phyloP scores from a whole-genome alignment of 164 flowering plant genomes.

The Liriodendron chinense region DNA sequence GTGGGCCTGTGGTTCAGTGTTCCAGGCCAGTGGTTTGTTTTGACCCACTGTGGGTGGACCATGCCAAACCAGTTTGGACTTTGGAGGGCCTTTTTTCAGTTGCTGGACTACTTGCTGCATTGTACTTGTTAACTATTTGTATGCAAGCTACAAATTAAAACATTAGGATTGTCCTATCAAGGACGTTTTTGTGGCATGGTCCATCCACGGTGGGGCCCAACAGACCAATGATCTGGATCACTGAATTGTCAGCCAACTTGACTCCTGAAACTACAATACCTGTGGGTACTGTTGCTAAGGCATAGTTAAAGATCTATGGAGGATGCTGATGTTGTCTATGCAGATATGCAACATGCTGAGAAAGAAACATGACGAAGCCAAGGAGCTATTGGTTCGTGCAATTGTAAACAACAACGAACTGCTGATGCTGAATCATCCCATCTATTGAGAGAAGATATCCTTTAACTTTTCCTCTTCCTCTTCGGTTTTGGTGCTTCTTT shows the following conservation, averaged over 20 bases:
- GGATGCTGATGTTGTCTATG: slow-evolving; percentile 14
- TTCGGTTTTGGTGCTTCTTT: not conserved
- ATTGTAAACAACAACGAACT: slow-evolving; percentile 79
- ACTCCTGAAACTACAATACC: not conserved
- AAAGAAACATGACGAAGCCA: slow-evolving; percentile 92
- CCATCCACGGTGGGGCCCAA: not conserved
- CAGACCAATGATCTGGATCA: not conserved
- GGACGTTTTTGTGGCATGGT: not conserved
- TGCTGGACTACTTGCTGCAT: no score
- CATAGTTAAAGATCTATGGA: no score
- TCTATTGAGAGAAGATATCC: slow-evolving; percentile 82
- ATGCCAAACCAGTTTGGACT: no score
- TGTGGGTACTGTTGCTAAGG: not conserved
- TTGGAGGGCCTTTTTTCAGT: no score
- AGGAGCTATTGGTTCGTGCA: slow-evolving; percentile 79
- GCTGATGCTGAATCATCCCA: slow-evolving; percentile 81
- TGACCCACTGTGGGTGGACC: no score
- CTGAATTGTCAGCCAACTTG: not conserved
- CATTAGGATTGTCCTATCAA: not conserved
- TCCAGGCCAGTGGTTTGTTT: no score
- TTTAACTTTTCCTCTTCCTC: slow-evolving; percentile 18
- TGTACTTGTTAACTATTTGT: no score
- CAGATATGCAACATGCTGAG: slow-evolving; percentile 84
- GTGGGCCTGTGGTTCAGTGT: no score
- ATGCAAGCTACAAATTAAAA: not conserved